Conservation (phyloP, 345 rosid genomes). For the Geranium rotundifolium region DNA sequence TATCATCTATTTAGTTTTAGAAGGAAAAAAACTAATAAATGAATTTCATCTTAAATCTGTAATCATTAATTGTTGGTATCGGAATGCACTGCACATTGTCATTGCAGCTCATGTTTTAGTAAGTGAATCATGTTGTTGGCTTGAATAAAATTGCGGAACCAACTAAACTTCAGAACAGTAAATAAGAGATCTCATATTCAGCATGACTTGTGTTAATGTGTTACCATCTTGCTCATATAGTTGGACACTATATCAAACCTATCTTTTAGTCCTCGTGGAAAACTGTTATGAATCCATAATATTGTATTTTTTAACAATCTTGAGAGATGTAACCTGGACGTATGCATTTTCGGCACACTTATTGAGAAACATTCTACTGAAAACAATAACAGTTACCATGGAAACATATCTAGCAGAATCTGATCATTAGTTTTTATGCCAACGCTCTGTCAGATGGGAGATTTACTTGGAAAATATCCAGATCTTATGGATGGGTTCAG, state of each 20-base stretch:
- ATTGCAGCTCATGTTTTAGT: neutral
- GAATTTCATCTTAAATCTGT: neutral
- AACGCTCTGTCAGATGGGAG: slow-evolving; percentile 38
- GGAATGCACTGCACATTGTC: neutral
- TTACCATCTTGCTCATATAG: neutral
- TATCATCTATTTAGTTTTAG: neutral
- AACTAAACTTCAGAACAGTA: neutral
- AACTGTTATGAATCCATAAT: neutral
- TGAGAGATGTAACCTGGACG: neutral
- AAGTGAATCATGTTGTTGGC: neutral
- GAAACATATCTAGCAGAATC: neutral
- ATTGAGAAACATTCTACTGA: neutral
- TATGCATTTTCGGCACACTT: neutral
- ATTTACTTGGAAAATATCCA: slow-evolving; percentile 68
- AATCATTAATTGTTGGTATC: neutral
- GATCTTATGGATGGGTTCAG: slow-evolving; percentile 78
- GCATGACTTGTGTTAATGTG: neutral
- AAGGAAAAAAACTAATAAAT: neutral
- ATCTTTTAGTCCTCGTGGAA: slow-evolving; percentile 3
- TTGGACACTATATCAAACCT: neutral
- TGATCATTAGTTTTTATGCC: neutral
- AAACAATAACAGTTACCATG: neutral
- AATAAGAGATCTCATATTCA: neutral
- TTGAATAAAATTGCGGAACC: neutral
- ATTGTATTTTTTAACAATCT: neutral